Conservation (phyloP, 768 basidiomycete genomes). For the Boletus rubescentipes region DNA sequence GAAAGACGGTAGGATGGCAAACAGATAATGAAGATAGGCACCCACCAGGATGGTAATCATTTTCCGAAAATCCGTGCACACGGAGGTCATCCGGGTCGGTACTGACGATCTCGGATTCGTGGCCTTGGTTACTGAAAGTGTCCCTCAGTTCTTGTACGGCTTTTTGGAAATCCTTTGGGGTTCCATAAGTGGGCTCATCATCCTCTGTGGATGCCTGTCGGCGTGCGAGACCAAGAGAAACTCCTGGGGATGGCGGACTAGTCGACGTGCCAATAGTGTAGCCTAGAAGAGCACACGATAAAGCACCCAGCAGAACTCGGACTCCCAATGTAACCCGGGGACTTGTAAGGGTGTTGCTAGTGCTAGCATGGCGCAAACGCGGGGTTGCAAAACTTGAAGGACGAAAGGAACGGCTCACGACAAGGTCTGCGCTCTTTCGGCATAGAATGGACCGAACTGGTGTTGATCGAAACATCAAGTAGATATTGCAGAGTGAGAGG, state of each 20-base stretch:
- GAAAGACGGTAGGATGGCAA: not conserved
- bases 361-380: conserved; percentile 11
- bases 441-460: conserved; percentile 2
- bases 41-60: conserved; percentile 52
- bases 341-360: not conserved
- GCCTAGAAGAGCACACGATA: conserved; percentile 20
- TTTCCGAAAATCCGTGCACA: conserved; percentile 54
- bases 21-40: not conserved
- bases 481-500: not conserved
- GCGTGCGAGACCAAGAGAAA: conserved; percentile 6
- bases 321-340: not conserved
- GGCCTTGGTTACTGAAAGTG: conserved; percentile 28
- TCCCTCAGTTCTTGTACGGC: conserved; percentile 51
- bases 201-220: not conserved
- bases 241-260: conserved; percentile 2
- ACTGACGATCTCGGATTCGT: conserved; percentile 35
- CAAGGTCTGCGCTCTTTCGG: not conserved
- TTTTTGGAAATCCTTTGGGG: conserved; percentile 48
- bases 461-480: conserved; percentile 14
- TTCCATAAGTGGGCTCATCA: conserved; percentile 43
- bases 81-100: conserved; percentile 52
- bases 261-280: conserved; percentile 20
- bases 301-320: conserved; percentile 16
- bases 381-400: not conserved
- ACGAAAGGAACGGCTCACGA: not conserved